Percentiles rank a stretch among this genome's conserved stretches.
Conservation (phyloP, 352 stramenopile species). For the Globisporangium middletonii region DNA sequence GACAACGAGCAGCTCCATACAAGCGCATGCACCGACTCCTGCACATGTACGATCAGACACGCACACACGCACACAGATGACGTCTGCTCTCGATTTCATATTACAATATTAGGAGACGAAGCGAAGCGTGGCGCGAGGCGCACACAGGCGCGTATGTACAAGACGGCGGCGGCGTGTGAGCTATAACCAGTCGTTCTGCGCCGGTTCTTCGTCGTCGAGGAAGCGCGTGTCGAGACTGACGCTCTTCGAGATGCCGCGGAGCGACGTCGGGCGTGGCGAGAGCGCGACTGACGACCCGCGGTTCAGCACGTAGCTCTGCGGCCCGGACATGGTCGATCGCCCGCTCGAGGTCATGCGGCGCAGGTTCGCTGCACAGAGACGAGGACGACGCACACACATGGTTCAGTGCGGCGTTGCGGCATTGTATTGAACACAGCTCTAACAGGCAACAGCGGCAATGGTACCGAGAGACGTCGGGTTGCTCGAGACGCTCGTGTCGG, state of each 20-base stretch:
- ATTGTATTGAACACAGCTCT: slow-evolving; percentile 14
- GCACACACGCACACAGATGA: not conserved
- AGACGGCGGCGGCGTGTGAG: slow-evolving; percentile 8
- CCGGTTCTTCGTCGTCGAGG: slow-evolving; percentile 62
- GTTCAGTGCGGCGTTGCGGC: slow-evolving; percentile 15
- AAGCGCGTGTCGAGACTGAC: slow-evolving; percentile 49
- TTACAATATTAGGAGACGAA: slow-evolving; percentile 15
- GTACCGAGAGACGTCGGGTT: slow-evolving; percentile 19
- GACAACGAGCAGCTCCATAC: too few relatives aligned
- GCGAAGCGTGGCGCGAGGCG: too few relatives aligned
- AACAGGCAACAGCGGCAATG: slow-evolving; percentile 12
- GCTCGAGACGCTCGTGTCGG: slow-evolving; percentile 17
- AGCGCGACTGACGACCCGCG: slow-evolving; percentile 46
- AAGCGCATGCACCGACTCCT: too few relatives aligned
- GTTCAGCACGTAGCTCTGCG: slow-evolving; percentile 40
- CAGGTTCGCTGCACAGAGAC: slow-evolving; percentile 37
- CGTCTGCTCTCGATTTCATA: slow-evolving; percentile 9
- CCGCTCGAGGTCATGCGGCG: slow-evolving; percentile 42
- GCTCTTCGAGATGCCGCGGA: slow-evolving; percentile 65
- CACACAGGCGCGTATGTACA: slow-evolving; percentile 2
- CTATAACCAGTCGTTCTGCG: slow-evolving; percentile 76
- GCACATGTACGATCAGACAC: too few relatives aligned
- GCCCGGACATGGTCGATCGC: slow-evolving; percentile 25
- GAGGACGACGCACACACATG: slow-evolving; percentile 2
- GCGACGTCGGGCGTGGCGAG: slow-evolving; percentile 36